These are phyloP conservation scores for Chimonanthus salicifolius DNA, from an alignment of 164 flowering plant species.

Conservation along the genomic window DNA sequence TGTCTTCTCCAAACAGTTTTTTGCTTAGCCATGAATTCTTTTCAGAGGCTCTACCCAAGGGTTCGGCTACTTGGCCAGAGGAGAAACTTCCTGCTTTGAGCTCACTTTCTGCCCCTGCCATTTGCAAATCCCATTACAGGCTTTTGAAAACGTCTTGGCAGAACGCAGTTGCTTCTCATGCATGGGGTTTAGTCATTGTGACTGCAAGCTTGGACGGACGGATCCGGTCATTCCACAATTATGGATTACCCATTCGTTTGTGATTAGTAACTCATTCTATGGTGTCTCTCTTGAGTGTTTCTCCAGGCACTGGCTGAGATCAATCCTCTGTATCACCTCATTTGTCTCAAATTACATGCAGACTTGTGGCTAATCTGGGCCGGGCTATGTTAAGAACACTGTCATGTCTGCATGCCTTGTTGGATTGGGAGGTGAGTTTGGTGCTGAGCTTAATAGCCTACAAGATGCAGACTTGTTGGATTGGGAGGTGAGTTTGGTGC, in stretches of 20 bases:
- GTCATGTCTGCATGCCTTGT: neutral
- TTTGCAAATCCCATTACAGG: conserved; percentile 43
- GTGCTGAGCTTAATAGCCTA: neutral
- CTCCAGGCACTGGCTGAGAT: neutral
- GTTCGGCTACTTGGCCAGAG: conserved; percentile 83
- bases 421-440: neutral
- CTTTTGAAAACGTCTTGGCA: conserved; percentile 52
- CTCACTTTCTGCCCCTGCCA: conserved; percentile 21
- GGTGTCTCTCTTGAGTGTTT: neutral
- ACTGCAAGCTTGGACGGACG: conserved; percentile 84
- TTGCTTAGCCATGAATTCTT: conserved; percentile 40
- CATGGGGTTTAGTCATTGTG: conserved; percentile 78
- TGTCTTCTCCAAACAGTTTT: conserved; percentile 37
- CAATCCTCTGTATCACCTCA: neutral
- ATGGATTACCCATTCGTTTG: conserved; percentile 61
- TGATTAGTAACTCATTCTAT: conserved; percentile 15
- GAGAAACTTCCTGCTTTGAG: conserved; percentile 48
- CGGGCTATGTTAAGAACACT: neutral
- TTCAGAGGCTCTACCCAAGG: conserved; percentile 45
- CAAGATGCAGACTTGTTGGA: too few species aligned
- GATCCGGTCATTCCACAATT: conserved; percentile 62
- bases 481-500: too few species aligned
- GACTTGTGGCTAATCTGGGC: neutral
- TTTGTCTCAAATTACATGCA: neutral
- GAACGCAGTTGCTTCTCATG: conserved; percentile 28